Conservation (phyloP, 345 rosid genomes). For the Cardiospermum halicacabum region DNA sequence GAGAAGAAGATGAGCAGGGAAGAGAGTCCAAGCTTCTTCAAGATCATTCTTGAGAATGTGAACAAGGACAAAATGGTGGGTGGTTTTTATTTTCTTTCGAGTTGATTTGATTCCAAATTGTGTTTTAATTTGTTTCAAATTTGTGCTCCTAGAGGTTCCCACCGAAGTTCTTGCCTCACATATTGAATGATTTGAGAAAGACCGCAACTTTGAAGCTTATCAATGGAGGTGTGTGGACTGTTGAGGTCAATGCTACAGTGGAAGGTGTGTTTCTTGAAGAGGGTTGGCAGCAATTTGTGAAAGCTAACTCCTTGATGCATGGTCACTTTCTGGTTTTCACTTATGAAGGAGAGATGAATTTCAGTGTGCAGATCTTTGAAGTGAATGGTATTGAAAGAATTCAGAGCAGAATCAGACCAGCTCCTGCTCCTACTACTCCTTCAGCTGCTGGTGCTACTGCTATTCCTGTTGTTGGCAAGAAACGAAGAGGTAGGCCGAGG, state of each 20-base stretch:
- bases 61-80: not conserved
- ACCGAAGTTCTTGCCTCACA: not conserved
- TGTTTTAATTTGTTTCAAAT: not conserved
- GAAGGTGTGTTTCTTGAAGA: not conserved
- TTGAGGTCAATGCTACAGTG: not conserved
- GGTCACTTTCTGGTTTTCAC: constrained; percentile 8
- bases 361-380: constrained; percentile 15
- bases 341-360: constrained; percentile 14
- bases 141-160: constrained; percentile 2
- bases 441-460: not conserved
- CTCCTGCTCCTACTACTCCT: not conserved
- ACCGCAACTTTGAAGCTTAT: constrained; percentile 8
- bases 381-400: constrained; percentile 1
- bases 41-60: not conserved
- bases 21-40: constrained; percentile 4
- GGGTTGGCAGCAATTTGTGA: constrained; percentile 21
- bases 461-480: not conserved
- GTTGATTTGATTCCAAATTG: not conserved
- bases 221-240: constrained; percentile 12
- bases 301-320: constrained; percentile 11
- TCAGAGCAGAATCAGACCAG: no score
- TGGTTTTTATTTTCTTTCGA: not conserved
- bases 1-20: not conserved
- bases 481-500: not conserved
- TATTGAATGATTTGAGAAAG: not conserved